Conservation (phyloP, 768 basidiomycete genomes). For the Agrocybe pediades region DNA sequence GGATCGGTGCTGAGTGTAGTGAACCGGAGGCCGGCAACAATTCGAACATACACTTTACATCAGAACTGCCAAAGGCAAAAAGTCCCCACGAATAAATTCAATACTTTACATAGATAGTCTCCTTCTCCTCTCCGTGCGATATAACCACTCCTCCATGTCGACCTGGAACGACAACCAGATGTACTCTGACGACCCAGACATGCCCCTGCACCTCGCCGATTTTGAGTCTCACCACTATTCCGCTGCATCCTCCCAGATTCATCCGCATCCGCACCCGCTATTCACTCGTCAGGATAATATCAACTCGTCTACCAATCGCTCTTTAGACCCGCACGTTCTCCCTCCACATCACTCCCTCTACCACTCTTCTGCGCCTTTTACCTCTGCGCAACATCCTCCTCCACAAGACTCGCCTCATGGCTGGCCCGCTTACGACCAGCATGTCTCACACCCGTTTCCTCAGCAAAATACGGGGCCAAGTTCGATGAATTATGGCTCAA, state of each 20-base stretch:
- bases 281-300: constrained; percentile 27
- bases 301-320: constrained; percentile 19
- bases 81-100: constrained; percentile 32
- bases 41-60: constrained; percentile 33
- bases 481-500: constrained; percentile 19
- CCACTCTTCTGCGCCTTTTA: constrained; percentile 18
- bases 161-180: constrained; percentile 13
- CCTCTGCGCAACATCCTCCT: constrained; percentile 11
- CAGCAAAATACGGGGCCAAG: constrained; percentile 10
- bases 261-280: constrained; percentile 23
- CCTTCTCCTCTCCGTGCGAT: constrained; percentile 22
- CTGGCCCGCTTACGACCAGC: constrained; percentile 30
- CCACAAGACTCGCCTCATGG: constrained; percentile 16
- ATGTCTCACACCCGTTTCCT: constrained; percentile 13
- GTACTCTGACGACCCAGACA: constrained; percentile 15
- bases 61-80: constrained; percentile 34
- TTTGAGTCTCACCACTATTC: constrained; percentile 21
- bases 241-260: constrained; percentile 23
- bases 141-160: constrained; percentile 23
- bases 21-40: constrained; percentile 28
- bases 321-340: constrained; percentile 25
- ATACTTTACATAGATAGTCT: constrained; percentile 24
- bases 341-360: constrained; percentile 21
- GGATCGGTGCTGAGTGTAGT: constrained; percentile 19
- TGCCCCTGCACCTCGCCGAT: constrained; percentile 18